These are phyloP conservation scores for Aphanomyces invadans DNA, from an alignment of 352 stramenopile species.

Conservation along the genomic window DNA sequence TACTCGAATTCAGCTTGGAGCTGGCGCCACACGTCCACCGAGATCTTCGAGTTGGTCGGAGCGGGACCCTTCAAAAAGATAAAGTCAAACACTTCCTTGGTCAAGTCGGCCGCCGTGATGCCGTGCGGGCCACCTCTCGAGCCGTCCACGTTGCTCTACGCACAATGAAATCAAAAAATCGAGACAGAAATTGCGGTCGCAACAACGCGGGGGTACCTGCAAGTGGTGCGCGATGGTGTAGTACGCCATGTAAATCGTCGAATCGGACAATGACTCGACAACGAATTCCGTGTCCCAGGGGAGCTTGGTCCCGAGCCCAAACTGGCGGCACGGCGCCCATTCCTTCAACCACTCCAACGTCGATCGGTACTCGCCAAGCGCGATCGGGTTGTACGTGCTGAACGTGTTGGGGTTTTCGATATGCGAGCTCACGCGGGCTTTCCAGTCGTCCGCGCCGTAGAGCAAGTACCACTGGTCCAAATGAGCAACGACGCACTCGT, in stretches of 20 bases:
- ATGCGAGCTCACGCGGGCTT: slow-evolving; percentile 91
- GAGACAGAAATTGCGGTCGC: too few species aligned
- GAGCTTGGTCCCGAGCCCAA: slow-evolving; percentile 93
- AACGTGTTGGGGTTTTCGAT: slow-evolving; percentile 90
- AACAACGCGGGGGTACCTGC: slow-evolving; percentile 52
- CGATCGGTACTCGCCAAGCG: slow-evolving; percentile 93
- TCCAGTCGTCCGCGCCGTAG: slow-evolving; percentile 99
- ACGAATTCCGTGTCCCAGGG: slow-evolving; percentile 99
- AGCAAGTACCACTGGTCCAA: slow-evolving; percentile 99
- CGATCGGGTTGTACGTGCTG: slow-evolving; percentile 90
- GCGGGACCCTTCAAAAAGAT: slow-evolving; percentile 91
- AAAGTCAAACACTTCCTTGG: slow-evolving; percentile 98
- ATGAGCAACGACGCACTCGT: slow-evolving; percentile 99
- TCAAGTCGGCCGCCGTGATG: slow-evolving; percentile 83
- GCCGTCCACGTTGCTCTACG: slow-evolving; percentile 88
- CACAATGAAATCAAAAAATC: too few species aligned
- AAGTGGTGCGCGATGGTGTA: slow-evolving; percentile 99
- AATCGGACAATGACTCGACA: slow-evolving; percentile 99
- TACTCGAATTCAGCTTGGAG: slow-evolving; percentile 98
- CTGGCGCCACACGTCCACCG: slow-evolving; percentile 85
- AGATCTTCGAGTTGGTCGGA: slow-evolving; percentile 82
- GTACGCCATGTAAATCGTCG: slow-evolving; percentile 99
- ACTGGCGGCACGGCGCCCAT: slow-evolving; percentile 98
- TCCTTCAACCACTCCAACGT: slow-evolving; percentile 99
- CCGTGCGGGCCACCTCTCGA: slow-evolving; percentile 79